These are phyloP conservation scores for Cytauxzoon felis DNA, from an alignment of 169 alveolate species.

Conservation along the genomic window DNA sequence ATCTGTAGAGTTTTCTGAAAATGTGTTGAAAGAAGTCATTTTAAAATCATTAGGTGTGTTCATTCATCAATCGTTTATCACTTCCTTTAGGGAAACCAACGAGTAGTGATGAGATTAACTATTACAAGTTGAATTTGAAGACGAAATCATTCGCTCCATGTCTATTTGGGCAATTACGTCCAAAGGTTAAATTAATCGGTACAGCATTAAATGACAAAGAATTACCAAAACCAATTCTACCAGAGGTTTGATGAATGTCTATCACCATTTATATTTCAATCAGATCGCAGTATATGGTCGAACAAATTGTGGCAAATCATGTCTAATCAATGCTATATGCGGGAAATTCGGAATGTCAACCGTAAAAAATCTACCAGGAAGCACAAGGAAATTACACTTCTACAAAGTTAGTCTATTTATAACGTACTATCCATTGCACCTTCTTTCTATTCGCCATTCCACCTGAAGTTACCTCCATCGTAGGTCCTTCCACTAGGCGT, in stretches of 20 bases:
- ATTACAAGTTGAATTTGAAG: slow-evolving; percentile 45
- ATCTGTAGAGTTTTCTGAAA: slow-evolving; percentile 31
- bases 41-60: slow-evolving; percentile 41
- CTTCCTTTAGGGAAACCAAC: slow-evolving; percentile 50
- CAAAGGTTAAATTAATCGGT: slow-evolving; percentile 52
- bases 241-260: slow-evolving; percentile 31
- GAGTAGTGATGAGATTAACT: slow-evolving; percentile 41
- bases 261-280: neutral
- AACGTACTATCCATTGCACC: no score
- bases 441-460: no score
- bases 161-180: slow-evolving; percentile 65
- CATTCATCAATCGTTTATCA: neutral
- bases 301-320: slow-evolving; percentile 73
- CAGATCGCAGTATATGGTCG: slow-evolving; percentile 76
- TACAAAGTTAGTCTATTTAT: slow-evolving; percentile 42
- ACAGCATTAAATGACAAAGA: slow-evolving; percentile 22
- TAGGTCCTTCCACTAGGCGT: no score
- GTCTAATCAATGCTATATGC: slow-evolving; percentile 71
- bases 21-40: slow-evolving; percentile 49
- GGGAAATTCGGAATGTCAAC: slow-evolving; percentile 64
- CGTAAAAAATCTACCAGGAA: slow-evolving; percentile 66
- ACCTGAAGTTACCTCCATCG: no score
- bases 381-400: slow-evolving; percentile 68
- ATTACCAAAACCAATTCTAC: slow-evolving; percentile 33
- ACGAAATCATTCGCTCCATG: slow-evolving; percentile 65